Evolutionary conservation across 371 early-diverging fungal genomes (phyloP).

Genomic region (Lichtheimia corymbifera): DNA sequence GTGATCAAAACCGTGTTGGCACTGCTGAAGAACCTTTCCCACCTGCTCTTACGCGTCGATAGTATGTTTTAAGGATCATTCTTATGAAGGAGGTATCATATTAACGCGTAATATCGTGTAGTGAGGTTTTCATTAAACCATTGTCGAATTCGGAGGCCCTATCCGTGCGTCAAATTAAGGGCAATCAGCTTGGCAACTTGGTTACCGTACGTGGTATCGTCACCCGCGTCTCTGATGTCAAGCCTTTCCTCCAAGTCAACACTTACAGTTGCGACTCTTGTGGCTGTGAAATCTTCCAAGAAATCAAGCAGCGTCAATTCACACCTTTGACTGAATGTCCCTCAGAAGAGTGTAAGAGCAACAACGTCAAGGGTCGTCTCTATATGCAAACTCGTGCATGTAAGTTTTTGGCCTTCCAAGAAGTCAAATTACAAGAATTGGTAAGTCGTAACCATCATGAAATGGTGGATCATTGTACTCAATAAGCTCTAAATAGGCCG

Average conservation of each 20-base stretch:
- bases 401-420: slow-evolving; percentile 95
- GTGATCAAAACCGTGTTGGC: slow-evolving; percentile 57
- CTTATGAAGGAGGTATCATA: not conserved
- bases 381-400: slow-evolving; percentile 94
- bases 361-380: slow-evolving; percentile 86
- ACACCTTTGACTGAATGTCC: slow-evolving; percentile 91
- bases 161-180: slow-evolving; percentile 91
- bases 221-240: slow-evolving; percentile 96
- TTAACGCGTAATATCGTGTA: slow-evolving; percentile 22
- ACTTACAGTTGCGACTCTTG: slow-evolving; percentile 97
- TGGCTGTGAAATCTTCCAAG: slow-evolving; percentile 98
- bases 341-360: slow-evolving; percentile 83
- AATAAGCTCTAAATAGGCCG: slow-evolving; percentile 55
- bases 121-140: slow-evolving; percentile 86
- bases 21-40: slow-evolving; percentile 68
- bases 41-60: slow-evolving; percentile 81
- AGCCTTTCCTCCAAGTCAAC: slow-evolving; percentile 91
- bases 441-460: slow-evolving; percentile 38
- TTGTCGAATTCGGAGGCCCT: slow-evolving; percentile 56
- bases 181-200: slow-evolving; percentile 84
- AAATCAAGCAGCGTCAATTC: slow-evolving; percentile 82
- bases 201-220: slow-evolving; percentile 95
- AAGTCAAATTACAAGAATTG: slow-evolving; percentile 94
- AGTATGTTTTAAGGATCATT: slow-evolving; percentile 51
- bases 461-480: not conserved